Percentiles rank a stretch among this genome's conserved stretches.
Conservation (phyloP, 148 eudicot species). For the Rhododendron kiyosumense region DNA sequence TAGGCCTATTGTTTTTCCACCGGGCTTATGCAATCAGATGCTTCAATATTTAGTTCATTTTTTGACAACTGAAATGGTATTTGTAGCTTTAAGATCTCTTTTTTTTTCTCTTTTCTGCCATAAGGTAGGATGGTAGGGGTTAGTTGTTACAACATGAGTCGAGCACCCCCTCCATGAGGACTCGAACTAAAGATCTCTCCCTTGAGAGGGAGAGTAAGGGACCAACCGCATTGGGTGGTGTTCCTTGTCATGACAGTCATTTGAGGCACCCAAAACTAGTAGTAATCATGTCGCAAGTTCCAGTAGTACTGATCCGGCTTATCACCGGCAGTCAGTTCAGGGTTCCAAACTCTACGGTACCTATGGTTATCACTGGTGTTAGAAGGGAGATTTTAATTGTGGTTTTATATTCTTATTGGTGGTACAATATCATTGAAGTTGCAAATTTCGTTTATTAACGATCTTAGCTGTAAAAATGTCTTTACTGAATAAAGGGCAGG, state of each 20-base stretch:
- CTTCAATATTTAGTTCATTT: background rate
- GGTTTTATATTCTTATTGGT: too few relatives aligned
- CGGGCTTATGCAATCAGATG: conserved; percentile 19
- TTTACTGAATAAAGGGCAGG: too few relatives aligned
- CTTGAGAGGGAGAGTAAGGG: too few relatives aligned
- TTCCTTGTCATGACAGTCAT: background rate
- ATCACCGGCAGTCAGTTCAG: background rate
- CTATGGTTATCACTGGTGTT: background rate
- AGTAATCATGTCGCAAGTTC: background rate
- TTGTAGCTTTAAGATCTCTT: background rate
- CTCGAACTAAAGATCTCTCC: too few relatives aligned
- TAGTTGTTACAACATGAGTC: too few relatives aligned
- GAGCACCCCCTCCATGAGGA: too few relatives aligned
- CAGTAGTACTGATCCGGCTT: background rate
- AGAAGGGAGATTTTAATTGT: background rate
- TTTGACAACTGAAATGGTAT: background rate
- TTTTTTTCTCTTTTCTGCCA: too few relatives aligned
- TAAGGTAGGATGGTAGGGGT: too few relatives aligned
- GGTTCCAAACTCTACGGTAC: too few relatives aligned
- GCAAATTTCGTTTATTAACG: background rate
- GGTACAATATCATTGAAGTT: background rate
- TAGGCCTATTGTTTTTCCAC: background rate
- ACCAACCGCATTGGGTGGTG: too few relatives aligned
- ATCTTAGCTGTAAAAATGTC: too few relatives aligned
- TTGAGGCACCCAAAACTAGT: background rate